These are phyloP conservation scores for Inonotus obliquus DNA, from an alignment of 1,284 basidiomycete species.

Conservation along the genomic window DNA sequence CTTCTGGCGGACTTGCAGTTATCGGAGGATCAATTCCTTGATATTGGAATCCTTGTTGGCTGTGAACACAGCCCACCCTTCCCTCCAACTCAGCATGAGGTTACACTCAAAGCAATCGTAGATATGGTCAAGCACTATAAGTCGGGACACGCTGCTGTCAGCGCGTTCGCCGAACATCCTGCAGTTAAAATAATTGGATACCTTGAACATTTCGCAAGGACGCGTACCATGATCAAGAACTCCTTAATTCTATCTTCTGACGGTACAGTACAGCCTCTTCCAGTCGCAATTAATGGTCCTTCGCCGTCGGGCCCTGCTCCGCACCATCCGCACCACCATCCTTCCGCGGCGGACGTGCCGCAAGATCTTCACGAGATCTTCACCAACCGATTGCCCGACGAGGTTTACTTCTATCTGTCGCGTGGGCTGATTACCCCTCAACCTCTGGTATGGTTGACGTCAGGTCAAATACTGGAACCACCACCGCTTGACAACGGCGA, in stretches of 20 bases:
- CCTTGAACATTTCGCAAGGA: slow-evolving; percentile 84
- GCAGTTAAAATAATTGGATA: slow-evolving; percentile 76
- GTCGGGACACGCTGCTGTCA: slow-evolving; percentile 77
- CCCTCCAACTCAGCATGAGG: slow-evolving; percentile 77
- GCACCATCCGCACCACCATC: slow-evolving; percentile 59
- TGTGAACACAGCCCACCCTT: slow-evolving; percentile 86
- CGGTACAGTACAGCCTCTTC: slow-evolving; percentile 84
- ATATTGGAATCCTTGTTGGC: slow-evolving; percentile 88
- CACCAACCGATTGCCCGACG: slow-evolving; percentile 91
- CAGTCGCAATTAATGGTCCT: slow-evolving; percentile 63
- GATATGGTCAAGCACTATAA: slow-evolving; percentile 91
- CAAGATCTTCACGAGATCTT: slow-evolving; percentile 93
- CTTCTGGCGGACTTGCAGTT: slow-evolving; percentile 77
- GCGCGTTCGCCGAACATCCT: slow-evolving; percentile 72
- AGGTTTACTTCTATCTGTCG: slow-evolving; percentile 95
- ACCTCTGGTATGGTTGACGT: slow-evolving; percentile 87
- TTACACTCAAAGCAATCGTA: slow-evolving; percentile 76
- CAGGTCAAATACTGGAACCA: slow-evolving; percentile 79
- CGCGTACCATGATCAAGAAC: slow-evolving; percentile 90
- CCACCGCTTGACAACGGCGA: slow-evolving; percentile 95
- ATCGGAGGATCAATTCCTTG: slow-evolving; percentile 90
- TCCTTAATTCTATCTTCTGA: slow-evolving; percentile 90
- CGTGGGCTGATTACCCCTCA: slow-evolving; percentile 86
- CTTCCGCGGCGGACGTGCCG: slow-evolving; percentile 85
- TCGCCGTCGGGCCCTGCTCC: slow-evolving; percentile 54